Evolutionary conservation across 2,329 filamentous ascomycete genomes (phyloP).

Genomic region (Colletotrichum gigasporum): DNA sequence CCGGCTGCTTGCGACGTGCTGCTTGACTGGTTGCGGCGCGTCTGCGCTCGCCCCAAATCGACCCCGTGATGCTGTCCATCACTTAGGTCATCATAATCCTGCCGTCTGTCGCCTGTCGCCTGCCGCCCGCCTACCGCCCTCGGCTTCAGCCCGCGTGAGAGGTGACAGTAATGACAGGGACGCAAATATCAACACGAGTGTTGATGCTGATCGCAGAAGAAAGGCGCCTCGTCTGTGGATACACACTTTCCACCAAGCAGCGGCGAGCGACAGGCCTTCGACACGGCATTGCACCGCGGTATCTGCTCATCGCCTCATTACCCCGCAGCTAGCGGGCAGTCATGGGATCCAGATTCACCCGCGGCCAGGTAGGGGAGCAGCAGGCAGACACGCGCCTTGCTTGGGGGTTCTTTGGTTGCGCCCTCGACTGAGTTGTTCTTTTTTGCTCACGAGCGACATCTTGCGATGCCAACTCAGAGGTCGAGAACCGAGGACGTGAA

Average conservation of each 20-base stretch:
- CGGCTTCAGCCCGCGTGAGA: background rate
- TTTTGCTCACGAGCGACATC: constrained; percentile 24
- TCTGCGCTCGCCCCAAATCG: constrained; percentile 33
- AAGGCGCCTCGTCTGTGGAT: background rate
- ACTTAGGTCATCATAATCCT: constrained; percentile 20
- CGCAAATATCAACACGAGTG: background rate
- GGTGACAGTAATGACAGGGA: background rate
- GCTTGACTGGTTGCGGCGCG: constrained; percentile 30
- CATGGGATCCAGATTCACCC: constrained; percentile 20
- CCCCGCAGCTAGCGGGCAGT: constrained; percentile 16
- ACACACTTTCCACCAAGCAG: constrained; percentile 6
- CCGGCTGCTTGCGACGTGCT: constrained; percentile 15
- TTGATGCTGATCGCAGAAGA: constrained; percentile 14
- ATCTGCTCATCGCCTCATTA: constrained; percentile 16
- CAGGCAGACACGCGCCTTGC: constrained; percentile 15
- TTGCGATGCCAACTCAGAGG: constrained; percentile 25
- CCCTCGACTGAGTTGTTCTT: background rate
- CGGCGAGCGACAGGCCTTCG: background rate
- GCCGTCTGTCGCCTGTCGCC: constrained; percentile 7
- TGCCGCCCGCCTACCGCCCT: background rate
- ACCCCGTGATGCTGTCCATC: constrained; percentile 41
- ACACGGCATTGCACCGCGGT: constrained; percentile 6
- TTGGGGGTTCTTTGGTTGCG: background rate
- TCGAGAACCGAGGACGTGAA: background rate
- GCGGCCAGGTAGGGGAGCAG: background rate